Percentiles rank a stretch among this genome's conserved stretches.
Evolutionary conservation across 2,329 filamentous ascomycete genomes (phyloP).

Genomic region (Fusarium xyrophilum): DNA sequence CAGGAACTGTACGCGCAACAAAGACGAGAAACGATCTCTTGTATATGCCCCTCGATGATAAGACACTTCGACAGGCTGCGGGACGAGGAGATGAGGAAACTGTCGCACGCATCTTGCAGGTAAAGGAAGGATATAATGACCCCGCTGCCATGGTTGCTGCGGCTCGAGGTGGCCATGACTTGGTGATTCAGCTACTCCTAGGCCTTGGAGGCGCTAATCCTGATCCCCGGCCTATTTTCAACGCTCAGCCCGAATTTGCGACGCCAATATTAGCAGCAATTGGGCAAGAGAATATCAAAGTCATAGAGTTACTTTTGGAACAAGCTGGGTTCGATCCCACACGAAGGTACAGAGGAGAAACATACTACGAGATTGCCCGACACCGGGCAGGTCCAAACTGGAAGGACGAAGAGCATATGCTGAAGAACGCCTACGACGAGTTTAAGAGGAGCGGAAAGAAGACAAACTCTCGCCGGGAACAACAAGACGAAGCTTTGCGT

Average conservation of each 20-base stretch:
- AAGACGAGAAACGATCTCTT: constrained; percentile 70
- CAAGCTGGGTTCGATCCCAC: constrained; percentile 85
- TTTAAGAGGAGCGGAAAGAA: constrained; percentile 64
- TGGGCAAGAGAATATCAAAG: constrained; percentile 83
- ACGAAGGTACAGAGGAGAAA: constrained; percentile 74
- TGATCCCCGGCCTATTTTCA: constrained; percentile 71
- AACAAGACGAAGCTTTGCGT: constrained; percentile 55
- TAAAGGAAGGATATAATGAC: constrained; percentile 70
- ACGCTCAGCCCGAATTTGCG: constrained; percentile 72
- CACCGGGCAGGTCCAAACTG: constrained; percentile 85
- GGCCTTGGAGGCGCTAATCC: constrained; percentile 70
- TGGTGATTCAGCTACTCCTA: constrained; percentile 80
- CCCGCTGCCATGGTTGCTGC: constrained; percentile 89
- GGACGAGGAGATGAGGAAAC: constrained; percentile 68
- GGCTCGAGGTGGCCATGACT: constrained; percentile 87
- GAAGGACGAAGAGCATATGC: constrained; percentile 83
- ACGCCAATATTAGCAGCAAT: constrained; percentile 96
- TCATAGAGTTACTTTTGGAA: constrained; percentile 79
- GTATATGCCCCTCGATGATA: constrained; percentile 69
- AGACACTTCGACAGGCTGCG: constrained; percentile 66
- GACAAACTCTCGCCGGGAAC: constrained; percentile 56
- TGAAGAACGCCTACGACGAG: constrained; percentile 78
- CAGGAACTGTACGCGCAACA: constrained; percentile 63
- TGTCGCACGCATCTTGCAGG: constrained; percentile 66
- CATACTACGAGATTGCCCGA: constrained; percentile 87